Evolutionary conservation across 805 yeast genomes (phyloP).

Genomic region (Starmerella apicola): DNA sequence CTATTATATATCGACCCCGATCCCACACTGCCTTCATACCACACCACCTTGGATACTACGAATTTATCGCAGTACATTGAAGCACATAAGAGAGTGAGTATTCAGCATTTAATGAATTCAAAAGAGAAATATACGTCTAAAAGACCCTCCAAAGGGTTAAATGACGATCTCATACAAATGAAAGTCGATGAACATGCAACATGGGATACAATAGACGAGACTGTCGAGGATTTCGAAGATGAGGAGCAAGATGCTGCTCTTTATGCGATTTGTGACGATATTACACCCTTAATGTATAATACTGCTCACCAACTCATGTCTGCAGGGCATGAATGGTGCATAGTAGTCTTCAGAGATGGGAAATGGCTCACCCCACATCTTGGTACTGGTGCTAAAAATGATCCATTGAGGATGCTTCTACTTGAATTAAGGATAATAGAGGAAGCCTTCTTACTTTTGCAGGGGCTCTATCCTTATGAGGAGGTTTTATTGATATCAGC

Average conservation of each 20-base stretch:
- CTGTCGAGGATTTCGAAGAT: neutral
- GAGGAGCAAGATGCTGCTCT: neutral
- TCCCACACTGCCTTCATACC: conserved; percentile 1
- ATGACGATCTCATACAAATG: too few species aligned
- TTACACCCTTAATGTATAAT: conserved; percentile 7
- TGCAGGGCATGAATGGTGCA: conserved; percentile 6
- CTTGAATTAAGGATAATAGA: conserved; percentile 2
- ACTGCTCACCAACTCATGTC: conserved; percentile 6
- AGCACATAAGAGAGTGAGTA: neutral
- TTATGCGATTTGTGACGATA: neutral
- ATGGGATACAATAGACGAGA: too few species aligned
- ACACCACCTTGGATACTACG: neutral
- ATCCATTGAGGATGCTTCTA: conserved; percentile 10
- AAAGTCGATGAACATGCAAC: too few species aligned
- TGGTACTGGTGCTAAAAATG: conserved; percentile 3
- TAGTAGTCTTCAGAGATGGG: conserved; percentile 5
- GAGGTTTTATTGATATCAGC: conserved; percentile 8
- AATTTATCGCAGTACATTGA: neutral
- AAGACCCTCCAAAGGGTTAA: too few species aligned
- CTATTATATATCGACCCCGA: conserved; percentile 4
- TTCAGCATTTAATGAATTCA: too few species aligned
- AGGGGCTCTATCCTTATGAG: conserved; percentile 2
- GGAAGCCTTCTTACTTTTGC: conserved; percentile 1
- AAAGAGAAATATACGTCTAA: too few species aligned
- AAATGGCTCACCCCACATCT: conserved; percentile 12